Percentiles rank a stretch among this genome's conserved stretches.
phyloP scores from a whole-genome alignment of 148 eudicot genomes.

The Selenicereus undatus region DNA sequence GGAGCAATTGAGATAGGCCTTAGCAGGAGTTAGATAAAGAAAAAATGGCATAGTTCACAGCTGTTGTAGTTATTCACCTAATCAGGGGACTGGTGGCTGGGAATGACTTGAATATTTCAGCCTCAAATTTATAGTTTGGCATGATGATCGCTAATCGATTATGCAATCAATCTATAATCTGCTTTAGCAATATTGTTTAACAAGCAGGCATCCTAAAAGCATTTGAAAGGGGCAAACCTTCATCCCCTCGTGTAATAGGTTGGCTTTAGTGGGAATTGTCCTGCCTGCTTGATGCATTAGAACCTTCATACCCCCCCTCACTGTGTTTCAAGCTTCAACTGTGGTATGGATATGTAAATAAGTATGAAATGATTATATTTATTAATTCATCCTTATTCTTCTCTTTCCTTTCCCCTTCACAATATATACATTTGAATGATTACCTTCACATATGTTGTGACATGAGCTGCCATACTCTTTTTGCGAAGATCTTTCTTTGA shows the following conservation, averaged over 20 bases:
- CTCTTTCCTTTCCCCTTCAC: neutral
- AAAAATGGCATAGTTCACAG: neutral
- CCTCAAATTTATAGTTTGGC: neutral
- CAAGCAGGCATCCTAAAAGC: neutral
- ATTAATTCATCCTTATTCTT: neutral
- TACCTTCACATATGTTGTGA: neutral
- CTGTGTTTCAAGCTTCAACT: neutral
- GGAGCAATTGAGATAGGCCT: neutral
- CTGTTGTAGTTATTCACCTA: neutral
- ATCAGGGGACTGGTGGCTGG: neutral
- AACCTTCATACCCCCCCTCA: neutral
- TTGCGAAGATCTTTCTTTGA: neutral
- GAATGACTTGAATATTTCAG: neutral
- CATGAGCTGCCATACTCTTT: neutral
- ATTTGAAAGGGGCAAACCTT: neutral
- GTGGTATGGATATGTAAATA: neutral
- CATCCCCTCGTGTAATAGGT: neutral
- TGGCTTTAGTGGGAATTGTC: neutral
- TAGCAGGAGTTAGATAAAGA: neutral
- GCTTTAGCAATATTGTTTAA: neutral
- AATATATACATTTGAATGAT: neutral
- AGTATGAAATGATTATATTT: neutral
- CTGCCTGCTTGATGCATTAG: neutral
- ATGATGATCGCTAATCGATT: too few relatives aligned
- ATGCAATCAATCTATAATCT: neutral